phyloP scores from a whole-genome alignment of 1,139 yeast genomes.

The Saccharomyces pastorianus region DNA sequence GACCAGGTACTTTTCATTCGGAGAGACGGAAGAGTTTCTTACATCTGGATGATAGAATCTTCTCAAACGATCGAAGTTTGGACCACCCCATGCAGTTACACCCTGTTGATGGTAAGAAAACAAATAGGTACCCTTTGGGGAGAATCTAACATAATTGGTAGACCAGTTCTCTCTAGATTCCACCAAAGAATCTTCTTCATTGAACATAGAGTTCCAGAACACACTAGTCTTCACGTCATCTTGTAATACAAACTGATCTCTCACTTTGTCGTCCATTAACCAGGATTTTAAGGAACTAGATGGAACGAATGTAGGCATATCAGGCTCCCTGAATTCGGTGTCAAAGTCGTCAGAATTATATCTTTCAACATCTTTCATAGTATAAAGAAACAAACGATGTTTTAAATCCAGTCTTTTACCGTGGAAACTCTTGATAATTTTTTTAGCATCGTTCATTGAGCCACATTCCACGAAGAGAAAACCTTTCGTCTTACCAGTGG shows the following conservation, averaged over 20 bases:
- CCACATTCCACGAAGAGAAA: constrained; percentile 80
- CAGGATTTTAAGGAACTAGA: constrained; percentile 81
- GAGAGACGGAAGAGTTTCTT: constrained; percentile 84
- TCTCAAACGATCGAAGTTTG: constrained; percentile 60
- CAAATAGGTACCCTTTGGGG: constrained; percentile 87
- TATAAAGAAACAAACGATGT: constrained; percentile 82
- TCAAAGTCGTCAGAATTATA: constrained; percentile 62
- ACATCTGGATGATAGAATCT: constrained; percentile 87
- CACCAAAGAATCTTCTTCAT: constrained; percentile 67
- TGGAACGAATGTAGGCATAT: constrained; percentile 58
- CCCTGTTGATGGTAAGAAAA: constrained; percentile 92
- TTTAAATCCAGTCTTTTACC: constrained; percentile 89
- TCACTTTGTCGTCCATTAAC: constrained; percentile 82
- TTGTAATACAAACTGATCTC: constrained; percentile 86
- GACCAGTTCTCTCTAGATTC: constrained; percentile 83
- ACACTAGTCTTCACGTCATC: constrained; percentile 75
- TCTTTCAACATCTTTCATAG: constrained; percentile 75
- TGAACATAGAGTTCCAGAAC: constrained; percentile 76
- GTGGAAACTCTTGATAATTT: constrained; percentile 73
- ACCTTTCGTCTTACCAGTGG: constrained; percentile 76
- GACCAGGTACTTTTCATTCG: constrained; percentile 81
- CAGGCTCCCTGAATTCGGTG: constrained; percentile 63
- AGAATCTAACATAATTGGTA: constrained; percentile 70
- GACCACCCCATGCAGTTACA: constrained; percentile 94
- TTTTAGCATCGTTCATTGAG: constrained; percentile 57